Conservation (phyloP, 2,329 filamentous ascomycete species). For the Aulographum hederae region DNA sequence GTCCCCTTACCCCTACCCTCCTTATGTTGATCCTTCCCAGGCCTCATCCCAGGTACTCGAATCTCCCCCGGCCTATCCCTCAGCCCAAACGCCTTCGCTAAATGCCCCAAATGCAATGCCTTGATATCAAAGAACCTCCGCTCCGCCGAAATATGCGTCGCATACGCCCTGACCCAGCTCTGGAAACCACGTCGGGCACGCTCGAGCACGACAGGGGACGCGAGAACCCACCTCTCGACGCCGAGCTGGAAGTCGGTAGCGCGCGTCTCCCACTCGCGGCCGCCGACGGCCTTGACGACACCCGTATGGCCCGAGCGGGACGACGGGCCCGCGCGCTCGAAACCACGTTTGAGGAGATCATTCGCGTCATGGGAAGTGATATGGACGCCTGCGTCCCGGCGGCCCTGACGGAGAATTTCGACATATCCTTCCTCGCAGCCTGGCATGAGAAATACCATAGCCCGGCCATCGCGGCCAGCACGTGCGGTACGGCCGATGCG, state of each 20-base stretch:
- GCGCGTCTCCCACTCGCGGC: slow-evolving; percentile 41
- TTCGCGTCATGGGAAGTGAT: slow-evolving; percentile 45
- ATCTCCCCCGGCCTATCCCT: slow-evolving; percentile 80
- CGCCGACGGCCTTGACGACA: slow-evolving; percentile 14
- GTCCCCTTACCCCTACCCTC: slow-evolving; percentile 13
- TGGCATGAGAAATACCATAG: slow-evolving; percentile 76
- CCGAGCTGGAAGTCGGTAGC: slow-evolving; percentile 52
- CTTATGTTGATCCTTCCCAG: slow-evolving; percentile 8
- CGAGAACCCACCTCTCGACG: slow-evolving; percentile 45
- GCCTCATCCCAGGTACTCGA: slow-evolving; percentile 28
- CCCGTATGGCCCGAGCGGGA: slow-evolving; percentile 8
- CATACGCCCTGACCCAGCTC: slow-evolving; percentile 84
- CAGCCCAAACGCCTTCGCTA: slow-evolving; percentile 83
- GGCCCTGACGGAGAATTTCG: slow-evolving; percentile 52
- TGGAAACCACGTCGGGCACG: slow-evolving; percentile 74
- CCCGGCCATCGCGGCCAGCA: slow-evolving; percentile 73
- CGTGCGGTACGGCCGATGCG: slow-evolving; percentile 88
- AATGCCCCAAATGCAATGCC: slow-evolving; percentile 74
- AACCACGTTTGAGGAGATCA: slow-evolving; percentile 49
- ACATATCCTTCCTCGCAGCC: slow-evolving; percentile 88
- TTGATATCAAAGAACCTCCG: slow-evolving; percentile 81
- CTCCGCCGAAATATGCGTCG: slow-evolving; percentile 78
- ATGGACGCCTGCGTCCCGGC: slow-evolving; percentile 43
- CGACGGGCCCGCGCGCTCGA: slow-evolving; percentile 25
- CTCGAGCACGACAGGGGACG: slow-evolving; percentile 52